Conservation (phyloP, 176 grass and related monocot genomes). For the Aegilops speltoides region DNA sequence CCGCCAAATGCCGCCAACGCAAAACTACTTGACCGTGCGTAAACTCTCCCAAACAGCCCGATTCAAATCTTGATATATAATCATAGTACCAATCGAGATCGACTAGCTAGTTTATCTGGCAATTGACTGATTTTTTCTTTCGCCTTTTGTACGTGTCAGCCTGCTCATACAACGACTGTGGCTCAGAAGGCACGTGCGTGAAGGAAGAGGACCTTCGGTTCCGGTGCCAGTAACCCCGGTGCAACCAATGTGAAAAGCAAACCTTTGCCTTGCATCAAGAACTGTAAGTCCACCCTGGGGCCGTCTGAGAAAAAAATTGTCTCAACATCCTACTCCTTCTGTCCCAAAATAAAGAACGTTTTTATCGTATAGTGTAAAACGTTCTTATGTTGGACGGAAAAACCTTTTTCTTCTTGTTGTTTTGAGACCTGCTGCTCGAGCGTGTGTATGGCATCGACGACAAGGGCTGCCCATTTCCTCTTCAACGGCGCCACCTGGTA, state of each 20-base stretch:
- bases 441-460: neutral
- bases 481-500: neutral
- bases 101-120: no score
- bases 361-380: no score
- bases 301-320: neutral
- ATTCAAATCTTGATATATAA: neutral
- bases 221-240: neutral
- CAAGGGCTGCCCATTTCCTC: neutral
- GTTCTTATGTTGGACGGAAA: no score
- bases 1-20: no score
- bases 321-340: no score
- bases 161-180: constrained; percentile 26
- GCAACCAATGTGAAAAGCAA: constrained; percentile 1
- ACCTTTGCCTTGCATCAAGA: constrained; percentile 23
- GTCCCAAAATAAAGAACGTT: no score
- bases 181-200: constrained; percentile 4
- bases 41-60: neutral
- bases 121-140: neutral
- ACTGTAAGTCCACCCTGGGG: neutral
- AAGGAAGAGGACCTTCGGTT: neutral
- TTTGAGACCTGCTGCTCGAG: neutral
- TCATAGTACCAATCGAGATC: no score
- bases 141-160: neutral
- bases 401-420: neutral
- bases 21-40: neutral